Evolutionary conservation across 345 rosid species (phyloP).

Genomic region (Pistacia vera): DNA sequence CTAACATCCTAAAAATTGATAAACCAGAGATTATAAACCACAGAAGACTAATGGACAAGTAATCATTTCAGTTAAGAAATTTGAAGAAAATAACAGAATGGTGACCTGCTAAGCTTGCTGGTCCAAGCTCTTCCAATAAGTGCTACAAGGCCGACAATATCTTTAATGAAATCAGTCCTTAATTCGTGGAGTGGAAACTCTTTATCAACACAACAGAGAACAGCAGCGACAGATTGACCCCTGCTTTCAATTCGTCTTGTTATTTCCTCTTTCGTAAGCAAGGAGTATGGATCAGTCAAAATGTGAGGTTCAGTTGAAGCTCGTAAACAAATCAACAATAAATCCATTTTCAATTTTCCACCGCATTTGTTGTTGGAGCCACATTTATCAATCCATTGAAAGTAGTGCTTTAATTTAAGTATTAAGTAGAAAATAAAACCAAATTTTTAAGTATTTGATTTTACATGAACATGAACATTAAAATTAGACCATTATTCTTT

Average conservation of each 20-base stretch:
- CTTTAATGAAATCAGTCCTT: conserved; percentile 21
- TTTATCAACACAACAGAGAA: conserved; percentile 36
- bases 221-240: conserved; percentile 48
- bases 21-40: background rate
- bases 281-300: conserved; percentile 15
- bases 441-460: no score
- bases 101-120: conserved; percentile 57
- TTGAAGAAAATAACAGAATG: background rate
- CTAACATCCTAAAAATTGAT: conserved; percentile 44
- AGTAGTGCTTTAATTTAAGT: no score
- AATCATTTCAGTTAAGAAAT: background rate
- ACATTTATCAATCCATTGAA: no score
- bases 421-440: no score
- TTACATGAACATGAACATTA: no score
- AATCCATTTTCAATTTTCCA: background rate
- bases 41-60: background rate
- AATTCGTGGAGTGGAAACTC: conserved; percentile 13
- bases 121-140: conserved; percentile 57
- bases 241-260: conserved; percentile 36
- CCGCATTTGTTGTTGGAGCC: background rate
- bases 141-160: conserved; percentile 52
- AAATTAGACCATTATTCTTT: no score
- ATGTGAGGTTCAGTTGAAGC: conserved; percentile 38
- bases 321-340: conserved; percentile 17
- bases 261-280: conserved; percentile 46